Evolutionary conservation across 2,329 filamentous ascomycete genomes (phyloP), one percentile per base, ranked within the genome.

Genomic region (Cryphonectria carpinicola): DNA sequence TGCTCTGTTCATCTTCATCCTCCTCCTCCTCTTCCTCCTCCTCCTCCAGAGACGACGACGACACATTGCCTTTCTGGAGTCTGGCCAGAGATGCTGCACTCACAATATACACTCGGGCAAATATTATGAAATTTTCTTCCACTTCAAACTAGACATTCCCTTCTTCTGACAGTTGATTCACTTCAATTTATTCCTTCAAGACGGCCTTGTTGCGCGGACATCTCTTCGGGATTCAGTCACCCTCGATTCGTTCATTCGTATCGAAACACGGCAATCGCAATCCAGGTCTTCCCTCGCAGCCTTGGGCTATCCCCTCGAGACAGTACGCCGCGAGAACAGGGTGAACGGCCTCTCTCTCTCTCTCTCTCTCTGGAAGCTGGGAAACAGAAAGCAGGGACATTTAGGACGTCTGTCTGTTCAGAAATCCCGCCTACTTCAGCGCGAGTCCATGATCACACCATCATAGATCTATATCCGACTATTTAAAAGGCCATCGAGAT

Each of bases 61-160:
- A 39, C 62, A 65, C 41, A 19, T 65, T n/a, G 62, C 62, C 62
- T 19, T 28, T 52, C 17, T 25, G 43, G 25, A 65, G 4, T 52
- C 43, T 65, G 25, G 37, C 43, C 25, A 65, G 62, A 65, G 62
- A 43, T 49, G 43, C 28, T 25, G 62, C 32, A 11, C 14, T 32
- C 14, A 46, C 39, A 17, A 32, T 32, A 39, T 7, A n/a, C 39
- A 13, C 14, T 25, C 61, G 19, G 32, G 54, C n/a, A 43, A 39
- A 63, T n/a, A 46, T 19, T 19, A 63, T 43, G 35, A 63, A 11
- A 35, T 11, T 5, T 25, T 14, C 8, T n/a, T 14, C 37, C 32
- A 4, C 5, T 63, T 46, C n/a, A 41, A 14, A 32, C 8, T 61
- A 39, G 58, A 61, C 32, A 22, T 39, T 61, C 19, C 11, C 19